Percentiles rank a stretch among this genome's conserved stretches.
These are phyloP conservation scores for Plasmodium falciparum DNA, from an alignment of 169 alveolate genomes.

Conservation along the genomic window DNA sequence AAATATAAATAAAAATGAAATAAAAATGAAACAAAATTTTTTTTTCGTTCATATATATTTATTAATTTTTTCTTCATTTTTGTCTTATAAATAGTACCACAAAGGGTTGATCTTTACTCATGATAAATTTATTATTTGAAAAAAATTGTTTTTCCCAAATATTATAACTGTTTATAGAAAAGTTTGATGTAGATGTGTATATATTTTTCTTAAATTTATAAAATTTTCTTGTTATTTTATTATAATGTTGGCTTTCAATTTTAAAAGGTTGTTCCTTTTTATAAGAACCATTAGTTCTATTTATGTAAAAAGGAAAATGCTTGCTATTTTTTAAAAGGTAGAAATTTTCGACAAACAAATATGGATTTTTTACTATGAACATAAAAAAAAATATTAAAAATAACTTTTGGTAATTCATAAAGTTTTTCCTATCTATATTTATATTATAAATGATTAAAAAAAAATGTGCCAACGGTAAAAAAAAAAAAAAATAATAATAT, in stretches of 20 bases:
- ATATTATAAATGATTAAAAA: too few species aligned
- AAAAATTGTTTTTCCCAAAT: conserved; percentile 27
- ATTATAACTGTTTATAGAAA: too few species aligned
- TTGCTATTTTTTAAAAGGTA: conserved; percentile 10
- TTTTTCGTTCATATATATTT: not conserved
- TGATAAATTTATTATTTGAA: conserved; percentile 36
- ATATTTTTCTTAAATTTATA: conserved; percentile 7
- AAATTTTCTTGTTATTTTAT: conserved; percentile 14
- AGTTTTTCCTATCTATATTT: not conserved
- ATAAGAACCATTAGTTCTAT: conserved; percentile 48
- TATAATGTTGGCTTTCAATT: conserved; percentile 3
- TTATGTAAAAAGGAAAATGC: not conserved
- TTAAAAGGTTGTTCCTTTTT: conserved; percentile 9
- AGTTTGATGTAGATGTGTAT: not conserved
- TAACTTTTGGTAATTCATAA: conserved; percentile 18
- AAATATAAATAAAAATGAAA: too few species aligned
- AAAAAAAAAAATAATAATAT: too few species aligned
- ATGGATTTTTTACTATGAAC: conserved; percentile 2
- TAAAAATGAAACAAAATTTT: not conserved
- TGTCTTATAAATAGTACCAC: conserved; percentile 36
- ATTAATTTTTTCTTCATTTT: not conserved
- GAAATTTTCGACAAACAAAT: conserved; percentile 13
- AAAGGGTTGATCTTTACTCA: conserved; percentile 63
- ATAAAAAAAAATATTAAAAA: conserved; percentile 27
- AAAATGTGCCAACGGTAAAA: too few species aligned